Conservation (phyloP, 139 green algal species). For the Chlorella sp. region DNA sequence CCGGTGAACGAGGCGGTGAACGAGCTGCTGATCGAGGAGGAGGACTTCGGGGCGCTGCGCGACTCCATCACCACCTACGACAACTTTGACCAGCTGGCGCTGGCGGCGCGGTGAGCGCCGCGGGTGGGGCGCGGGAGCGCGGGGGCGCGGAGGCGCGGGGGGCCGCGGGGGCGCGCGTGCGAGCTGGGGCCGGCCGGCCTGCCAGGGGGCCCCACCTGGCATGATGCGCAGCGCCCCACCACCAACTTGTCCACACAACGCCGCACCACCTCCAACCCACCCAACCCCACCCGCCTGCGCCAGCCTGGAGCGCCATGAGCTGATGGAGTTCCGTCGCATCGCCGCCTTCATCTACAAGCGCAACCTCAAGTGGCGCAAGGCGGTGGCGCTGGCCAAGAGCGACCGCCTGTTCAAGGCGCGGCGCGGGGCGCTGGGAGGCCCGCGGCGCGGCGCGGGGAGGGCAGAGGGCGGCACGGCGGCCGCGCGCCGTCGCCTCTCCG, state of each 20-base stretch:
- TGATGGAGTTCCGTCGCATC: constrained; percentile 96
- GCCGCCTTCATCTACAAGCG: constrained; percentile 93
- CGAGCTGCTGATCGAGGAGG: constrained; percentile 95
- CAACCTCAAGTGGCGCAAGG: constrained; percentile 87
- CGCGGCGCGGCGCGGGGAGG: too few species aligned
- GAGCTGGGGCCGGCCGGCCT: too few species aligned
- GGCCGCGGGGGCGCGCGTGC: too few species aligned
- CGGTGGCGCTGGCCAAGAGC: constrained; percentile 85
- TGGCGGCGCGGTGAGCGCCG: constrained; percentile 26
- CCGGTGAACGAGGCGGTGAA: constrained; percentile 95
- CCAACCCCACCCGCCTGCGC: neutral
- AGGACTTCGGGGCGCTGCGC: constrained; percentile 80
- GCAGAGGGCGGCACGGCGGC: too few species aligned
- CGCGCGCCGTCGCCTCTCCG: too few species aligned
- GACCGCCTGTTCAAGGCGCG: constrained; percentile 70
- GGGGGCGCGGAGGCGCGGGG: too few species aligned
- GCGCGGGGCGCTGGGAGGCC: too few species aligned
- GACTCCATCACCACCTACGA: constrained; percentile 93
- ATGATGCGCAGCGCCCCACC: too few species aligned
- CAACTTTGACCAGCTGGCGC: constrained; percentile 94
- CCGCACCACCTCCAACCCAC: neutral
- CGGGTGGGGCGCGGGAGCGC: too few species aligned
- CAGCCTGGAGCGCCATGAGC: constrained; percentile 93
- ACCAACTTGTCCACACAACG: neutral
- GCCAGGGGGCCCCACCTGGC: too few species aligned